A percentile compares a stretch with the other conserved stretches of the same genome.
phyloP scores from a whole-genome alignment of 192 early-diverging fungal species.

The Dimargaris cristalligena region DNA sequence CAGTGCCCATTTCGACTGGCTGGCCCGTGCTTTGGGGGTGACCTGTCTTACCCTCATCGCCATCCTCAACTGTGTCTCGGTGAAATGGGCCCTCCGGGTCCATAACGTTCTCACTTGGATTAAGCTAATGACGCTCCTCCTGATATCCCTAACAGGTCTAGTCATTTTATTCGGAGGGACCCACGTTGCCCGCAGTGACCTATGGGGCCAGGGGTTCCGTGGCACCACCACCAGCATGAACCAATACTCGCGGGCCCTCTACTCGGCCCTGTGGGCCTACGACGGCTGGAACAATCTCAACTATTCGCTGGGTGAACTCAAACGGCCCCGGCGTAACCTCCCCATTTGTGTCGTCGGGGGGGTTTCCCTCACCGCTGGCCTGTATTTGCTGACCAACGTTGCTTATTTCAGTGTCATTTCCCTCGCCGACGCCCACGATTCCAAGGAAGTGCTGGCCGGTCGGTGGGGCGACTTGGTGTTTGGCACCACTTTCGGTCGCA shows the following conservation, averaged over 20 bases:
- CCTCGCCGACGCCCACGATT: constrained; percentile 40
- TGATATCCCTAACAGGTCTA: constrained; percentile 50
- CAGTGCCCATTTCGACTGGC: constrained; percentile 21
- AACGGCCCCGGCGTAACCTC: constrained; percentile 58
- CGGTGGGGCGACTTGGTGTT: constrained; percentile 36
- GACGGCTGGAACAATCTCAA: constrained; percentile 59
- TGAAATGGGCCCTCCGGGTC: constrained; percentile 42
- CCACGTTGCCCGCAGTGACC: constrained; percentile 14
- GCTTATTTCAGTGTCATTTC: constrained; percentile 69
- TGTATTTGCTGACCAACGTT: constrained; percentile 65
- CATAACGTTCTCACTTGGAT: constrained; percentile 55
- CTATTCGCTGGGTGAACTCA: constrained; percentile 72
- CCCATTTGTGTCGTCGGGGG: constrained; percentile 65
- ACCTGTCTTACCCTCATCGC: constrained; percentile 39
- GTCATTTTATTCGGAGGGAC: constrained; percentile 42
- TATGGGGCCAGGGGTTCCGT: constrained; percentile 43
- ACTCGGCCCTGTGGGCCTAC: constrained; percentile 37
- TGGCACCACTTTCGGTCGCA: constrained; percentile 28
- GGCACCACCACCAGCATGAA: constrained; percentile 34
- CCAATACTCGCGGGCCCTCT: constrained; percentile 29
- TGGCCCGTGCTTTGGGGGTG: constrained; percentile 34
- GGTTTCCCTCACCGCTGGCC: constrained; percentile 46
- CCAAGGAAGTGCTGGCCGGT: constrained; percentile 42
- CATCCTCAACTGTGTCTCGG: constrained; percentile 45
- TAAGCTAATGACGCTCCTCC: constrained; percentile 46